A percentile compares a stretch with the other conserved stretches of the same genome.
Conservation (phyloP, 192 early-diverging fungal species). For the Rhizophagus clarus region DNA sequence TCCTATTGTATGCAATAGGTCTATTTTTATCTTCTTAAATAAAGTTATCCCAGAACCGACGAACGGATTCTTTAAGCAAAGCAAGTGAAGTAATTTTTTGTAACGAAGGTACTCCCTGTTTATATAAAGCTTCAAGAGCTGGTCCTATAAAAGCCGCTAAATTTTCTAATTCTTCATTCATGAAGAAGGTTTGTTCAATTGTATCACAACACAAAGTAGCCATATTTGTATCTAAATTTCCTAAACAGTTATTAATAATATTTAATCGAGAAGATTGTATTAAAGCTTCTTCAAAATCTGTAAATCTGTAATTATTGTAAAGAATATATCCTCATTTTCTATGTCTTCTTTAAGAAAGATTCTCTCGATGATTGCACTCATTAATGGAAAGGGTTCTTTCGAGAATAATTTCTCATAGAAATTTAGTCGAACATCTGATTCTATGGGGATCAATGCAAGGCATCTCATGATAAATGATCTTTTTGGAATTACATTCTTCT, state of each 20-base stretch:
- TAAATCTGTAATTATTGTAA: neutral
- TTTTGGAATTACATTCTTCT: slow-evolving; percentile 7
- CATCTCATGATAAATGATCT: slow-evolving; percentile 12
- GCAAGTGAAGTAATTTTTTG: slow-evolving; percentile 24
- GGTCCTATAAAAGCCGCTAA: neutral
- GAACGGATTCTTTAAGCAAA: slow-evolving; percentile 32
- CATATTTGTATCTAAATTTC: slow-evolving; percentile 1
- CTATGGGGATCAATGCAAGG: neutral
- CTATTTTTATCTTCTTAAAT: neutral
- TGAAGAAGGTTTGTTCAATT: slow-evolving; percentile 27
- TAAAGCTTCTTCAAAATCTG: neutral
- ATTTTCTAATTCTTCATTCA: neutral
- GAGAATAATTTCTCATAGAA: slow-evolving; percentile 27
- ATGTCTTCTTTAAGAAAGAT: neutral
- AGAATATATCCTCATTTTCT: neutral
- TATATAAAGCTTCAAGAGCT: neutral
- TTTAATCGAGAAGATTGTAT: neutral
- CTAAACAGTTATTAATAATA: slow-evolving; percentile 16
- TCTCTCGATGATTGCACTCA: slow-evolving; percentile 7
- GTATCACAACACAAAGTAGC: slow-evolving; percentile 28
- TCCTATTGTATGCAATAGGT: neutral
- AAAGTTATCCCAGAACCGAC: slow-evolving; percentile 3
- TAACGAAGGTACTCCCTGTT: neutral
- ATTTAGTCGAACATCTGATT: slow-evolving; percentile 1
- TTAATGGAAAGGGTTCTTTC: neutral